Evolutionary conservation across 805 yeast genomes (phyloP).

Genomic region (Cyberlindnera sargentensis): DNA sequence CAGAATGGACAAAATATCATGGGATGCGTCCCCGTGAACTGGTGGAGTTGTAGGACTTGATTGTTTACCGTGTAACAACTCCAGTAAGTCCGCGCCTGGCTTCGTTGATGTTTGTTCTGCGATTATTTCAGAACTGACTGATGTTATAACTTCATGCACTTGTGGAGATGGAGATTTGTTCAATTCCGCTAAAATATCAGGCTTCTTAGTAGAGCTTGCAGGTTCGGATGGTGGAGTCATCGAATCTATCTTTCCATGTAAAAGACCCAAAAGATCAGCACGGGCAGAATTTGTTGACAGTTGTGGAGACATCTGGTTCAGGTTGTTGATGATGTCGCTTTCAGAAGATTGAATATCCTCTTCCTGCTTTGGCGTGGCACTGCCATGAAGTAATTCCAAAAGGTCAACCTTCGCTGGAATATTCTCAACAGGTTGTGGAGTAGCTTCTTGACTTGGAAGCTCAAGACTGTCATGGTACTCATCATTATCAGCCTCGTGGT

Average conservation of each 20-base stretch:
- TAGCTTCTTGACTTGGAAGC: not conserved
- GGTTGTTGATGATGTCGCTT: too few species aligned
- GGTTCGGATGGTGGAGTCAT: too few species aligned
- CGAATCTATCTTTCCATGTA: constrained; percentile 1
- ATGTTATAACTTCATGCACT: too few species aligned
- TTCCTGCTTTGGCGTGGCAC: not conserved
- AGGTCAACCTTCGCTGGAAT: constrained; percentile 7
- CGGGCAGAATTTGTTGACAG: not conserved
- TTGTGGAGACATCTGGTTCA: too few species aligned
- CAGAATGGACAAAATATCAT: constrained; percentile 6
- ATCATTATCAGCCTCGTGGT: constrained; percentile 5
- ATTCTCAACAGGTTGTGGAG: constrained; percentile 16
- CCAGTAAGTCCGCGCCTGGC: not conserved
- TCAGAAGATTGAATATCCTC: too few species aligned
- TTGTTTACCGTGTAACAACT: not conserved
- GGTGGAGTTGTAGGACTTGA: not conserved
- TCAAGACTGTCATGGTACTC: constrained; percentile 2
- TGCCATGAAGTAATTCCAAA: constrained; percentile 7
- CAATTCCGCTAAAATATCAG: too few species aligned
- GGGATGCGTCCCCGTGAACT: constrained; percentile 1
- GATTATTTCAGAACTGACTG: too few species aligned
- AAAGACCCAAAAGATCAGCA: constrained; percentile 3
- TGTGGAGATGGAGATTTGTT: too few species aligned
- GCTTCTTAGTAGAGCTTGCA: too few species aligned
- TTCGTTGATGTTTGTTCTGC: too few species aligned